These are phyloP conservation scores for Massarina eburnea DNA, from an alignment of 2,329 filamentous ascomycete species.

Conservation along the genomic window DNA sequence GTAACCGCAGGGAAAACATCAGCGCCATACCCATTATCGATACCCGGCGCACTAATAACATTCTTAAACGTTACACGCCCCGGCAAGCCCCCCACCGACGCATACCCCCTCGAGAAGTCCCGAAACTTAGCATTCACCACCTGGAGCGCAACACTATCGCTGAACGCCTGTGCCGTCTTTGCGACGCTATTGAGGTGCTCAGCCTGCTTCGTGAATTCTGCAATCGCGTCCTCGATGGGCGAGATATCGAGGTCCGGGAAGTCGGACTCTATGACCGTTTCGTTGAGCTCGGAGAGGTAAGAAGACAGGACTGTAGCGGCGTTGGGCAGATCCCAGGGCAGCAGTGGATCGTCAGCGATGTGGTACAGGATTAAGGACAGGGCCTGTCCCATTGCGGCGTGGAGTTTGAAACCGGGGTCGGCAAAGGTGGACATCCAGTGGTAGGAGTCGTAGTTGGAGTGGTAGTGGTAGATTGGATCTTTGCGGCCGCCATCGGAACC, in stretches of 20 bases:
- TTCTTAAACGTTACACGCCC: slow-evolving; percentile 22
- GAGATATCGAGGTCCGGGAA: slow-evolving; percentile 14
- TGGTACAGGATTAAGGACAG: slow-evolving; percentile 21
- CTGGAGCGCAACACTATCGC: slow-evolving; percentile 11
- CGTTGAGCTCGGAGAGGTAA: slow-evolving; percentile 22
- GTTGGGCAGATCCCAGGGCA: slow-evolving; percentile 23
- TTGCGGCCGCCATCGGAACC: slow-evolving; percentile 14
- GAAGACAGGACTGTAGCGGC: slow-evolving; percentile 16
- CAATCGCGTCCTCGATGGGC: slow-evolving; percentile 13
- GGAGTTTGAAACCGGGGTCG: slow-evolving; percentile 23
- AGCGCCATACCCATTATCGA: slow-evolving; percentile 26
- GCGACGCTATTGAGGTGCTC: slow-evolving; percentile 11
- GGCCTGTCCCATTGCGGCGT: slow-evolving; percentile 22
- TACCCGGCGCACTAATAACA: slow-evolving; percentile 20
- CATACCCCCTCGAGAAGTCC: slow-evolving; percentile 21
- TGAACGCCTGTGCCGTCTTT: slow-evolving; percentile 10
- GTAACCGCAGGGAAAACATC: slow-evolving; percentile 21
- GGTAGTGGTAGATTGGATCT: slow-evolving; percentile 27
- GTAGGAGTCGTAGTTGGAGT: slow-evolving; percentile 25
- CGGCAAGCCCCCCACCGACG: slow-evolving; percentile 17
- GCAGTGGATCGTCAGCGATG: slow-evolving; percentile 18
- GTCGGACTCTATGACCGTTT: slow-evolving; percentile 12
- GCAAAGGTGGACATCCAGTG: slow-evolving; percentile 23
- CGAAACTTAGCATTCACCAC: slow-evolving; percentile 22
- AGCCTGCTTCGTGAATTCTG: slow-evolving; percentile 14